These are phyloP conservation scores for Phytopythium delawarense DNA, from an alignment of 352 stramenopile genomes.

Conservation along the genomic window DNA sequence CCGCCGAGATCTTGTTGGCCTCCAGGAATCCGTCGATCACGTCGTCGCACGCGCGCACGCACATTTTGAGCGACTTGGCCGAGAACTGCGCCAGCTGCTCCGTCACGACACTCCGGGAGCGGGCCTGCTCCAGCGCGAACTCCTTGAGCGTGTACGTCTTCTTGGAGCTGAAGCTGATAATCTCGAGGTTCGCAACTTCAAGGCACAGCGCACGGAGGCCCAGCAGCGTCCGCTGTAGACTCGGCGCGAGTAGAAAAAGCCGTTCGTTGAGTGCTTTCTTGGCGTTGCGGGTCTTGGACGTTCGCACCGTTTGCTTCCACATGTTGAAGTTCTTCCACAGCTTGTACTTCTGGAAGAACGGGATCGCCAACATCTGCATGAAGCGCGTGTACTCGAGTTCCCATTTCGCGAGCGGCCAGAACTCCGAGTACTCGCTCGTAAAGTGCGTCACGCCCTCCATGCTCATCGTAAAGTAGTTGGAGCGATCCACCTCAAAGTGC, in stretches of 20 bases:
- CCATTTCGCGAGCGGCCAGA: conserved; percentile 91
- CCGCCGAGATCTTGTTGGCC: conserved; percentile 89
- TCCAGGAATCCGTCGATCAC: conserved; percentile 91
- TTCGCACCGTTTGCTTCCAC: conserved; percentile 88
- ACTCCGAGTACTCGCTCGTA: conserved; percentile 81
- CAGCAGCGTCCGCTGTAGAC: conserved; percentile 80
- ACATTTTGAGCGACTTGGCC: conserved; percentile 68
- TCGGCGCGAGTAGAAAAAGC: conserved; percentile 88
- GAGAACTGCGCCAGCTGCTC: conserved; percentile 64
- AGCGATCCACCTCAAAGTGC: conserved; percentile 77
- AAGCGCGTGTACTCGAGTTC: conserved; percentile 91
- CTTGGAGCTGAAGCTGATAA: conserved; percentile 62
- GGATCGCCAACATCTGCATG: conserved; percentile 85
- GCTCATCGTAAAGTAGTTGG: conserved; percentile 92
- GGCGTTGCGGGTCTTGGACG: conserved; percentile 84
- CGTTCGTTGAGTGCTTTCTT: conserved; percentile 75
- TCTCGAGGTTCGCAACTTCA: conserved; percentile 52
- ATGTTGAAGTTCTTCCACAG: conserved; percentile 94
- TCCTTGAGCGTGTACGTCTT: conserved; percentile 79
- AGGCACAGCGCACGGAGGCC: conserved; percentile 71
- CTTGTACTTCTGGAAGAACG: conserved; percentile 92
- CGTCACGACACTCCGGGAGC: conserved; percentile 44
- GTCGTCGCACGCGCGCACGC: conserved; percentile 87
- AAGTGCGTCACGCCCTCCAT: conserved; percentile 92
- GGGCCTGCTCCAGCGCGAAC: conserved; percentile 75